Percentiles rank a stretch among this genome's conserved stretches.
phyloP scores from a whole-genome alignment of 768 basidiomycete species.

The Pleurotus giganteus region DNA sequence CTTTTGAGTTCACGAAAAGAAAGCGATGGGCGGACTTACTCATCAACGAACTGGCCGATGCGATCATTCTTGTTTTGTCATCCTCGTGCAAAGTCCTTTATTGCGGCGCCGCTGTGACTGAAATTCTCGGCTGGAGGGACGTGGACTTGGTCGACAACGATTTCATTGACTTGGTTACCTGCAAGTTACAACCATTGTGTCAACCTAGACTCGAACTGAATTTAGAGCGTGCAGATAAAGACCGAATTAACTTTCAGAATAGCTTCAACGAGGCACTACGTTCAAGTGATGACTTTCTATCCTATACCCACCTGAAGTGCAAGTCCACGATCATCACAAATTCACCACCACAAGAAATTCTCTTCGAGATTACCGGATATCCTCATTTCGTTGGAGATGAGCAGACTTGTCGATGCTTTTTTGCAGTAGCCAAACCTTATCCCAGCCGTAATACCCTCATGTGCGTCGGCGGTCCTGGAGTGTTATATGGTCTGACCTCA shows the following conservation, averaged over 20 bases:
- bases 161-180: slow-evolving; percentile 61
- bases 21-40: slow-evolving; percentile 87
- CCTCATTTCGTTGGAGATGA: slow-evolving; percentile 46
- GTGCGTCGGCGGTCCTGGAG: slow-evolving; percentile 33
- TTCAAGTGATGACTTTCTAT: slow-evolving; percentile 47
- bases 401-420: slow-evolving; percentile 55
- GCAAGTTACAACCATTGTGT: slow-evolving; percentile 35
- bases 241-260: slow-evolving; percentile 52
- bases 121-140: slow-evolving; percentile 77
- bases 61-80: slow-evolving; percentile 67
- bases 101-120: slow-evolving; percentile 64
- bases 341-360: slow-evolving; percentile 39
- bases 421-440: slow-evolving; percentile 74
- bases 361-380: slow-evolving; percentile 72
- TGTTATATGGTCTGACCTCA: not conserved
- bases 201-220: slow-evolving; percentile 7
- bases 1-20: slow-evolving; percentile 83
- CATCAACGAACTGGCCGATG: slow-evolving; percentile 72
- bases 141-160: slow-evolving; percentile 69
- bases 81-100: slow-evolving; percentile 62
- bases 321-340: slow-evolving; percentile 28
- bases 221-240: slow-evolving; percentile 44
- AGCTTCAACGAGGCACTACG: slow-evolving; percentile 57
- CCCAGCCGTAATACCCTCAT: slow-evolving; percentile 71
- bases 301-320: slow-evolving; percentile 61